These are phyloP conservation scores for Groenewaldozyma sp. DNA, from an alignment of 1,139 yeast genomes.

Conservation along the genomic window DNA sequence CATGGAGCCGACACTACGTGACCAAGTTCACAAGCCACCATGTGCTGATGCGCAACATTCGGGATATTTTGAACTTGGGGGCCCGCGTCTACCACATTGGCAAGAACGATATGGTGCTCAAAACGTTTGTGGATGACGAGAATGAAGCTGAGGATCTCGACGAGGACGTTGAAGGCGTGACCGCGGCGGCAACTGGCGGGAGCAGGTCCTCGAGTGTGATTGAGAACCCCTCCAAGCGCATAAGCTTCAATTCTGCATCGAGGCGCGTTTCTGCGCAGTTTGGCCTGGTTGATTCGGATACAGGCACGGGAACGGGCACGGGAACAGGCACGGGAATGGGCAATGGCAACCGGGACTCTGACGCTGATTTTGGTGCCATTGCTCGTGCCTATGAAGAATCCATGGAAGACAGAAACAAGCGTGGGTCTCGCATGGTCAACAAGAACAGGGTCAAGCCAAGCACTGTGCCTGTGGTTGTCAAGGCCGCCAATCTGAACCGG, in stretches of 20 bases:
- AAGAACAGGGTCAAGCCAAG: conserved; percentile 5
- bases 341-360: not conserved
- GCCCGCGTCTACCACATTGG: conserved; percentile 42
- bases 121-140: conserved; percentile 34
- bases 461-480: conserved; percentile 39
- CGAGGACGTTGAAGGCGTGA: conserved; percentile 2
- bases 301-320: conserved; percentile 9
- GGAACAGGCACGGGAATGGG: conserved; percentile 9
- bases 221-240: conserved; percentile 38
- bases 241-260: conserved; percentile 26
- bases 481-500: conserved; percentile 53
- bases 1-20: conserved; percentile 30
- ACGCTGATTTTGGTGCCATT: conserved; percentile 9
- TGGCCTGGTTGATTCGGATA: conserved; percentile 8
- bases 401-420: not conserved
- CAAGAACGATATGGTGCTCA: conserved; percentile 45
- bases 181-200: conserved; percentile 6
- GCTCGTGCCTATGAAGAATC: conserved; percentile 10
- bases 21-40: conserved; percentile 35
- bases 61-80: conserved; percentile 53
- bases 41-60: conserved; percentile 41
- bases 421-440: not conserved
- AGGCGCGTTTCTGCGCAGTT: conserved; percentile 26
- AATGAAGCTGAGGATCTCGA: not conserved
- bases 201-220: conserved; percentile 40